phyloP scores from a whole-genome alignment of 345 rosid species.

The Bruguiera sexangula region DNA sequence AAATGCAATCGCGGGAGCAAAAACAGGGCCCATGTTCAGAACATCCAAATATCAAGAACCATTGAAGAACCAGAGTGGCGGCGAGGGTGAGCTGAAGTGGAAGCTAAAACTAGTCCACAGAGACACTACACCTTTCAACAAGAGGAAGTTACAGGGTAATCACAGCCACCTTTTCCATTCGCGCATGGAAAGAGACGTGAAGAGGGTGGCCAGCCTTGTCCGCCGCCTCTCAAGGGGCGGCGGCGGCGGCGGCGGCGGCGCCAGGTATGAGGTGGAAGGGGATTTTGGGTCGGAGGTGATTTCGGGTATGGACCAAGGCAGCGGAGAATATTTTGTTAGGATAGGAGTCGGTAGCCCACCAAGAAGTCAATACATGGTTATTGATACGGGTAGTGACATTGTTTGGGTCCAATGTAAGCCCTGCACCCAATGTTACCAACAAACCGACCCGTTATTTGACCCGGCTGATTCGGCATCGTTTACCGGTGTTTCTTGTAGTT shows the following conservation, averaged over 20 bases:
- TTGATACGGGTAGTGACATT: slow-evolving; percentile 94
- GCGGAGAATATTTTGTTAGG: slow-evolving; percentile 89
- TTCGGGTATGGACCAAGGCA: slow-evolving; percentile 94
- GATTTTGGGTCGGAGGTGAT: slow-evolving; percentile 89
- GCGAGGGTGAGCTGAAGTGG: slow-evolving; percentile 16
- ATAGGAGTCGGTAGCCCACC: slow-evolving; percentile 92
- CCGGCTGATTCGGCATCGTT: slow-evolving; percentile 73
- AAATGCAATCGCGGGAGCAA: slow-evolving; percentile 28
- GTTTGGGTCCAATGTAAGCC: slow-evolving; percentile 99
- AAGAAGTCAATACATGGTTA: slow-evolving; percentile 75
- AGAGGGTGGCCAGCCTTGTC: slow-evolving; percentile 51
- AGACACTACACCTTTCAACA: slow-evolving; percentile 30
- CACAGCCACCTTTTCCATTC: slow-evolving; percentile 53
- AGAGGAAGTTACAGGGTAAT: slow-evolving; percentile 23
- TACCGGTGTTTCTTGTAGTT: slow-evolving; percentile 67
- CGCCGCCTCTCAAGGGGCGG: slow-evolving; percentile 44
- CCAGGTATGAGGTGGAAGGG: slow-evolving; percentile 18
- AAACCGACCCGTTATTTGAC: slow-evolving; percentile 90
- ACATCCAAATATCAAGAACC: slow-evolving; percentile 32
- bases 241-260: background rate
- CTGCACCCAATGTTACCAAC: slow-evolving; percentile 77
- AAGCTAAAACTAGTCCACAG: slow-evolving; percentile 65
- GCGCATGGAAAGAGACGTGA: slow-evolving; percentile 61
- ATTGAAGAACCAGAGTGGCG: slow-evolving; percentile 11
- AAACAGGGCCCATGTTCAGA: slow-evolving; percentile 15